phyloP scores from a whole-genome alignment of 176 grass and related monocot genomes.

The Paspalum vaginatum region DNA sequence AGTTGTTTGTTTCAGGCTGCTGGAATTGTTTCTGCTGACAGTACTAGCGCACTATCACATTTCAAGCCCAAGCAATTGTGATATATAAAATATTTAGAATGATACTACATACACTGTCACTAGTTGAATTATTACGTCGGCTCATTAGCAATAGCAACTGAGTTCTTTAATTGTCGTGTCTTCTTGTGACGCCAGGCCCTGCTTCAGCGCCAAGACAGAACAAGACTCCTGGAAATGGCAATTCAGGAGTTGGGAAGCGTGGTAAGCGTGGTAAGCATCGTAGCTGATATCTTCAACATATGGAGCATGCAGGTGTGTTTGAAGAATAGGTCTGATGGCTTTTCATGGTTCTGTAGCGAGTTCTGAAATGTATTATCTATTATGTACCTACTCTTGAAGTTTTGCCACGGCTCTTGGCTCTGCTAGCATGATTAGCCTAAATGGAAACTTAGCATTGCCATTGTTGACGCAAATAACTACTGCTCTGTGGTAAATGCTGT shows the following conservation, averaged over 20 bases:
- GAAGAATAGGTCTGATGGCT: no score
- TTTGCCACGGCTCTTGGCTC: background rate
- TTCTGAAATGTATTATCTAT: background rate
- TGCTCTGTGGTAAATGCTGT: background rate
- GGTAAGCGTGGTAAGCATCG: background rate
- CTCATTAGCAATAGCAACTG: background rate
- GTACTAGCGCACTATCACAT: no score
- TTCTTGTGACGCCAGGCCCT: background rate
- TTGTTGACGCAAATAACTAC: background rate
- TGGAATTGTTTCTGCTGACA: no score
- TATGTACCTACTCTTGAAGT: background rate
- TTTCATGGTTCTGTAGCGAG: background rate
- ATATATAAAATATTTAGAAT: no score
- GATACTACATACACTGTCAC: background rate
- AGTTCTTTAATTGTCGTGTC: background rate
- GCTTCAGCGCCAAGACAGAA: background rate
- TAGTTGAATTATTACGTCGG: background rate
- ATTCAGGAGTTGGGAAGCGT: no score
- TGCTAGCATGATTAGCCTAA: background rate
- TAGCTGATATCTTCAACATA: background rate
- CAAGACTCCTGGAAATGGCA: background rate
- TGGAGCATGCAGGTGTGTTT: background rate
- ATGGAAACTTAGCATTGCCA: background rate
- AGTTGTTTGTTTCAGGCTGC: no score
- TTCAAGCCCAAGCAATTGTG: no score